Percentiles rank a stretch among this genome's conserved stretches.
These are phyloP conservation scores for thale cress (Arabidopsis thaliana) DNA, from an alignment of 345 rosid genomes.

Conservation along the genomic window TAIR10.1 NC_003074.8:19177501-19178000, in stretches of 20 bases:
- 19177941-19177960: neutral
- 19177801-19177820: neutral
- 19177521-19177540: neutral
- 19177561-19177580: neutral
- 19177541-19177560: slow-evolving; percentile 9
- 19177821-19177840: neutral
- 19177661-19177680: slow-evolving; percentile 13
- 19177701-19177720: neutral
- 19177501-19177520: slow-evolving; percentile 14
- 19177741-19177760: neutral
- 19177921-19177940: neutral
- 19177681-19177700: neutral
- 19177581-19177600: neutral
- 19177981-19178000: slow-evolving; percentile 18
- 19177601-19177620: neutral
- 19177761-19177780: too few relatives aligned
- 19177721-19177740: neutral
- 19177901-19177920: neutral
- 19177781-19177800: too few relatives aligned
- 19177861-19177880: neutral
- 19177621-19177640: slow-evolving; percentile 14
- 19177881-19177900: too few relatives aligned
- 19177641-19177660: slow-evolving; percentile 4
- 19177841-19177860: neutral
- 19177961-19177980: slow-evolving; percentile 28